Evolutionary conservation across 2,329 filamentous ascomycete genomes (phyloP).

Genomic region (Trichoderma harzianum): DNA sequence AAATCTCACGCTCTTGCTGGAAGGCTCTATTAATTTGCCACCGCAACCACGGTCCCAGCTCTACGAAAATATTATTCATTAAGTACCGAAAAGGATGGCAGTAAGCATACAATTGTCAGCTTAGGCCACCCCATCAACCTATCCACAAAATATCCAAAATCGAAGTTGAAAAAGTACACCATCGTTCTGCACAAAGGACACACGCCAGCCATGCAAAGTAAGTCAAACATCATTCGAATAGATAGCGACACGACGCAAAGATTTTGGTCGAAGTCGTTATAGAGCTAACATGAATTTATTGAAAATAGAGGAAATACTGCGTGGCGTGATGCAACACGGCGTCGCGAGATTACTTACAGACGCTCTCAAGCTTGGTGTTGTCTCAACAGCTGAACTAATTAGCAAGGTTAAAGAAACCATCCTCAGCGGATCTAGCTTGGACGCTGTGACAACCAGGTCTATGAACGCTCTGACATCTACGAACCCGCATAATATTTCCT

Average conservation of each 20-base stretch:
- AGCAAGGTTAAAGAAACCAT: conserved; percentile 9
- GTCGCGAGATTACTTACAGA: conserved; percentile 12
- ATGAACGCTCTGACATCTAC: neutral
- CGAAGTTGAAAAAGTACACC: neutral
- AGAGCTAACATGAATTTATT: neutral
- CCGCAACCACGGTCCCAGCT: neutral
- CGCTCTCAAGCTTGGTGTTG: conserved; percentile 13
- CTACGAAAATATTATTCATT: conserved; percentile 14
- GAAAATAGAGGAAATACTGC: conserved; percentile 8
- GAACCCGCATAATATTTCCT: neutral
- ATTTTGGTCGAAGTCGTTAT: neutral
- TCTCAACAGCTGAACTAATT: conserved; percentile 16
- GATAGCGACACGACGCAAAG: no score
- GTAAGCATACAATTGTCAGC: conserved; percentile 9
- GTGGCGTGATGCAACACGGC: conserved; percentile 15
- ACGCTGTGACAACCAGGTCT: conserved; percentile 4
- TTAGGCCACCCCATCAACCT: conserved; percentile 15
- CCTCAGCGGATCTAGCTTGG: conserved; percentile 10
- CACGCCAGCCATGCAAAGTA: conserved; percentile 16
- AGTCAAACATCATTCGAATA: neutral
- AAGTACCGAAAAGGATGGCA: neutral
- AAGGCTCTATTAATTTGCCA: neutral
- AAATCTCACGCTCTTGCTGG: neutral
- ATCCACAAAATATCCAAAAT: neutral
- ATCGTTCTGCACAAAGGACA: conserved; percentile 12